Evolutionary conservation across 768 basidiomycete species (phyloP).

Genomic region (Collybiopsis luxurians): DNA sequence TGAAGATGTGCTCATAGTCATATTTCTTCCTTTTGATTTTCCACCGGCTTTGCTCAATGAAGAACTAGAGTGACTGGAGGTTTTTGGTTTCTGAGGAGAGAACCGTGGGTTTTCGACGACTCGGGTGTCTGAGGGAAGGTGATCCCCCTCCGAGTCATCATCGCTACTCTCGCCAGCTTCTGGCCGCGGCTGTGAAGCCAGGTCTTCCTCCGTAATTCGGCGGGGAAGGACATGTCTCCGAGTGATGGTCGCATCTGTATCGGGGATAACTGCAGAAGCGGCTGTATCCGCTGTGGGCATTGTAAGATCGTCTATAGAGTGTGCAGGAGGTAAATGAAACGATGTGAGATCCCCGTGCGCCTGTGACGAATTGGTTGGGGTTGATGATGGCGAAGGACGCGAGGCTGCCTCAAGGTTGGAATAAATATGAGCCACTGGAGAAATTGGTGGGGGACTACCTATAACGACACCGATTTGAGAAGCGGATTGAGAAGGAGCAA

Average conservation of each 20-base stretch:
- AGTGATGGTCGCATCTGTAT: neutral
- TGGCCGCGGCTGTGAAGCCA: too few species aligned
- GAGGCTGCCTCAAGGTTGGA: conserved; percentile 2
- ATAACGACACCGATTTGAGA: conserved; percentile 48
- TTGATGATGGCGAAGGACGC: neutral
- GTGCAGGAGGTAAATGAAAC: neutral
- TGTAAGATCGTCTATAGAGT: neutral
- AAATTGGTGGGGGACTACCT: neutral
- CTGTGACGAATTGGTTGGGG: neutral
- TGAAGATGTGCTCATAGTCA: neutral
- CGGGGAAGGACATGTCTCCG: conserved; percentile 22
- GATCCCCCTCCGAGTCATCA: conserved; percentile 26
- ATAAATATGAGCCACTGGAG: neutral
- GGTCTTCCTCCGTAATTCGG: conserved; percentile 32
- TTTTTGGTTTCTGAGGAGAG: conserved; percentile 14
- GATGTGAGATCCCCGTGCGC: neutral
- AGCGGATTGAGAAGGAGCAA: conserved; percentile 75
- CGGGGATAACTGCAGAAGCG: neutral
- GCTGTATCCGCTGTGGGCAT: neutral
- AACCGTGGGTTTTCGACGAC: conserved; percentile 61
- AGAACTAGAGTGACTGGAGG: neutral
- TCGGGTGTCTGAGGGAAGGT: conserved; percentile 16
- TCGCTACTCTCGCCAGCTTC: conserved; percentile 34
- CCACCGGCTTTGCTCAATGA: neutral
- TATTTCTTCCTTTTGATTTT: neutral